Evolutionary conservation across 306 rosid species (phyloP).

Genomic region (Cucurbita argyrosperma): DNA sequence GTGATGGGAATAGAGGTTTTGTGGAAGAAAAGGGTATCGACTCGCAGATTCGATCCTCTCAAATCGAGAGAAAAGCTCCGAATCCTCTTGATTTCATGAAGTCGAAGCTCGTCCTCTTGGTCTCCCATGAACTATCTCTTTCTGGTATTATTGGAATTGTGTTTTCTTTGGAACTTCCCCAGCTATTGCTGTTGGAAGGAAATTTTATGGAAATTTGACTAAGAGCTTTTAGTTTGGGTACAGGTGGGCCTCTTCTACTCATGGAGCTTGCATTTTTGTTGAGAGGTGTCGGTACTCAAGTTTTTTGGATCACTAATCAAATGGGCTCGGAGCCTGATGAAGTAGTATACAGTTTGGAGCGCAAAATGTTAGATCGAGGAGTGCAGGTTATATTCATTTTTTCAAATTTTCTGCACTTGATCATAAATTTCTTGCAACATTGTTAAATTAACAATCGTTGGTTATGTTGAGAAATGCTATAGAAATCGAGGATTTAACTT

Average conservation of each 20-base stretch:
- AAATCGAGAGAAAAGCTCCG: neutral
- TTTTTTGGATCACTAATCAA: slow-evolving; percentile 66
- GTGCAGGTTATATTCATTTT: slow-evolving; percentile 35
- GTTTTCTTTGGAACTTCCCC: neutral
- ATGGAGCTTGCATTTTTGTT: slow-evolving; percentile 73
- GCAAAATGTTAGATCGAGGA: slow-evolving; percentile 65
- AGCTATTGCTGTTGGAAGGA: neutral
- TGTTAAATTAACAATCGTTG: neutral
- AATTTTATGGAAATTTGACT: neutral
- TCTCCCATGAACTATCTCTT: slow-evolving; percentile 71
- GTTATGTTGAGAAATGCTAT: neutral
- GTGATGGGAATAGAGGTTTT: slow-evolving; percentile 1
- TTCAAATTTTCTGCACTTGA: neutral
- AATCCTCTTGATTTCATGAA: slow-evolving; percentile 59
- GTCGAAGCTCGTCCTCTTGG: slow-evolving; percentile 76
- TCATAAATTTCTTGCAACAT: neutral
- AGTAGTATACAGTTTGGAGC: slow-evolving; percentile 51
- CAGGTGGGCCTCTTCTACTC: slow-evolving; percentile 64
- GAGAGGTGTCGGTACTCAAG: slow-evolving; percentile 59
- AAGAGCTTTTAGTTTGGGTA: neutral
- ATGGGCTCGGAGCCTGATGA: slow-evolving; percentile 35
- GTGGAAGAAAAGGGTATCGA: slow-evolving; percentile 10
- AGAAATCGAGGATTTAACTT: neutral
- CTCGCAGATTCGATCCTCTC: slow-evolving; percentile 18
- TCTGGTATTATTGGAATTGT: slow-evolving; percentile 32